phyloP scores from a whole-genome alignment of 768 basidiomycete genomes.

The Naganishia antarctica region DNA sequence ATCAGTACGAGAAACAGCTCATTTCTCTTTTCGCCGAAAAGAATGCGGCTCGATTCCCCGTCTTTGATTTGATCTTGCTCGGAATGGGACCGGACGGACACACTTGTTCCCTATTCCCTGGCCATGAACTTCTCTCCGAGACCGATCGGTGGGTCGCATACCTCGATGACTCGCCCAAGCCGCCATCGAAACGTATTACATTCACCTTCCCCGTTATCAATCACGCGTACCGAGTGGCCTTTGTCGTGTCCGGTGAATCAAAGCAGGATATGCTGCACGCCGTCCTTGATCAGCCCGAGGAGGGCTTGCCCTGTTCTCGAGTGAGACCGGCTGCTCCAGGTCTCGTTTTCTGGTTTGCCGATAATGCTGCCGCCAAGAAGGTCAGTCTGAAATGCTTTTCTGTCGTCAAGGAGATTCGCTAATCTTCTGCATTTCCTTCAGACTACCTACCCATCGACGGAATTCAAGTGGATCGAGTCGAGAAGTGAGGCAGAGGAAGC shows the following conservation, averaged over 20 bases:
- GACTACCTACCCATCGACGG: constrained; percentile 32
- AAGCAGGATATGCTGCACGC: constrained; percentile 70
- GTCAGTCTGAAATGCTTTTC: constrained; percentile 25
- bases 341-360: constrained; percentile 89
- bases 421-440: background rate
- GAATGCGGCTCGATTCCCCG: constrained; percentile 90
- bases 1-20: constrained; percentile 58
- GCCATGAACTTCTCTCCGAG: constrained; percentile 77
- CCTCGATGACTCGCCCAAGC: constrained; percentile 89
- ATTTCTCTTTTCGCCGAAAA: constrained; percentile 86
- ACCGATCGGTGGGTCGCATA: constrained; percentile 90
- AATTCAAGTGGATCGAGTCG: constrained; percentile 31
- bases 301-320: constrained; percentile 72
- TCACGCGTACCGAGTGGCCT: constrained; percentile 65
- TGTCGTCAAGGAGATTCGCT: background rate
- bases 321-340: constrained; percentile 76
- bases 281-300: constrained; percentile 75
- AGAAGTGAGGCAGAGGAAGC: constrained; percentile 25
- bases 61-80: constrained; percentile 94
- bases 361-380: constrained; percentile 66
- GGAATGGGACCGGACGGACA: constrained; percentile 98
- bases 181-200: constrained; percentile 81
- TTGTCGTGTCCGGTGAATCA: constrained; percentile 76
- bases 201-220: constrained; percentile 60
- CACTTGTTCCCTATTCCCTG: constrained; percentile 94